Base-by-base conservation (phyloP, 208 protist genomes). In the Endotrypanum monterogeii region DNA sequence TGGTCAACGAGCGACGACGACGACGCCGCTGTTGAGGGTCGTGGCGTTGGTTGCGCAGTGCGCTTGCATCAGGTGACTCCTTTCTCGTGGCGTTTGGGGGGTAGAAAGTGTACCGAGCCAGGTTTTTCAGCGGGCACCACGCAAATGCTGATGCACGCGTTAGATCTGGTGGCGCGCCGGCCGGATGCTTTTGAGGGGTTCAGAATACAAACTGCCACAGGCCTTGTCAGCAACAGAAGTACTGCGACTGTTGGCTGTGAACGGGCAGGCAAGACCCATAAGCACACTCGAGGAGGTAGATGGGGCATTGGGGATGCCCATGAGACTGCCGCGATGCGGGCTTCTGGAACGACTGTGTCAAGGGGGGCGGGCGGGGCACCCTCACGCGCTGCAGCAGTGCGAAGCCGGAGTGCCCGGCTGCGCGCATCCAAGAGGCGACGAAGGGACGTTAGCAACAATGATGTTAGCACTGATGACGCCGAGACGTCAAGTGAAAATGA, bases 41-140 rank as follows among this genome's bases (percentile, higher is more conserved):
- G 35, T 11, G 48, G 14, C 14, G 35, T 7, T 32, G 23, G 57
- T 2, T 25, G 25, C 41, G 3, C 25, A 3, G 70, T 58, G 46
- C 76, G 65, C 37, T 65, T 80, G 9, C 72, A 76, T 30, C 76
- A 80, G 28, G 76, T 25, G n/a, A 80, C 76, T 1, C 70, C 76
- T 11, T 75, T 80, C 48, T 68, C 76, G 7, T 80, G 76, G 70
- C 44, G 37, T 25, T 1, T 80, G n/a, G 55, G 52, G 25, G 51
- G 8, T 32, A 32, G 41, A 4, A 37, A 18, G 44, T 72, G 76
- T 50, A 52, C 68, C 20, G 50, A 7, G 5, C 35, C 25, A 11
- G 69, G 69, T 23, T 28, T 55, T 32, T 71, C 41, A 23, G 76
- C 52, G 0, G 52, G 52, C 69, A 46, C 71, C 6, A 57, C 70